Conservation (phyloP, 78 protist species). For the Bodo saltans region DNA sequence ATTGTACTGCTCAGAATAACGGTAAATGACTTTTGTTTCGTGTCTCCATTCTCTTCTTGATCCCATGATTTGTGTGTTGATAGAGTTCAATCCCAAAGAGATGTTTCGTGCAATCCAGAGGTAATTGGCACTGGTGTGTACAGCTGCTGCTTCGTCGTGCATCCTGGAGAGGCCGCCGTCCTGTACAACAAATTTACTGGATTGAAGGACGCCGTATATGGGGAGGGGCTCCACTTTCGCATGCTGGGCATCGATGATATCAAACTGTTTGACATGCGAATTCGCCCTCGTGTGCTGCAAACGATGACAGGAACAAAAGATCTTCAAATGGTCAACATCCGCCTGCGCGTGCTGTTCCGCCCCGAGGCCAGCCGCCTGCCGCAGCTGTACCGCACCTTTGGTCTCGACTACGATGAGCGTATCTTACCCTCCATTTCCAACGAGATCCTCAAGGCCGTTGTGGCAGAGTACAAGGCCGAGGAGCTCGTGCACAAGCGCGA, state of each 20-base stretch:
- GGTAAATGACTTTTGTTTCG: too few relatives aligned
- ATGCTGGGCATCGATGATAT: conserved; percentile 55
- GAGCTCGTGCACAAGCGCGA: conserved; percentile 72
- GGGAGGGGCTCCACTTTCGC: conserved; percentile 14
- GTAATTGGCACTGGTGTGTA: neutral
- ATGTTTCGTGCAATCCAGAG: too few relatives aligned
- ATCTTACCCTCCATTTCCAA: conserved; percentile 66
- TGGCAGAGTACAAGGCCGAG: conserved; percentile 75
- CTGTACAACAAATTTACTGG: neutral
- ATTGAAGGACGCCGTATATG: neutral
- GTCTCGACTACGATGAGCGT: conserved; percentile 68
- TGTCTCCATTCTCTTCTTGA: too few relatives aligned
- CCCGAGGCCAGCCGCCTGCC: conserved; percentile 51
- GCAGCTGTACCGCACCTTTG: conserved; percentile 34
- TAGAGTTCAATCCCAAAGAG: too few relatives aligned
- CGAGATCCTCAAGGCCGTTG: conserved; percentile 60
- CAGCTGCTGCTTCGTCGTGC: neutral
- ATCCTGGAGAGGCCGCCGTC: conserved; percentile 26
- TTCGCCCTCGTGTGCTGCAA: conserved; percentile 48
- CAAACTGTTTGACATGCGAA: conserved; percentile 50
- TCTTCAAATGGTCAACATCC: conserved; percentile 65
- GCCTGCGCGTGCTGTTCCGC: conserved; percentile 63
- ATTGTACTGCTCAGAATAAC: too few relatives aligned
- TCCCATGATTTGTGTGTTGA: too few relatives aligned
- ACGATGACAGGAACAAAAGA: conserved; percentile 57